Percentiles rank a stretch among this genome's conserved stretches.
These are phyloP conservation scores for Pyronema omphalodes DNA, from an alignment of 495 filamentous ascomycete genomes.

Conservation along the genomic window DNA sequence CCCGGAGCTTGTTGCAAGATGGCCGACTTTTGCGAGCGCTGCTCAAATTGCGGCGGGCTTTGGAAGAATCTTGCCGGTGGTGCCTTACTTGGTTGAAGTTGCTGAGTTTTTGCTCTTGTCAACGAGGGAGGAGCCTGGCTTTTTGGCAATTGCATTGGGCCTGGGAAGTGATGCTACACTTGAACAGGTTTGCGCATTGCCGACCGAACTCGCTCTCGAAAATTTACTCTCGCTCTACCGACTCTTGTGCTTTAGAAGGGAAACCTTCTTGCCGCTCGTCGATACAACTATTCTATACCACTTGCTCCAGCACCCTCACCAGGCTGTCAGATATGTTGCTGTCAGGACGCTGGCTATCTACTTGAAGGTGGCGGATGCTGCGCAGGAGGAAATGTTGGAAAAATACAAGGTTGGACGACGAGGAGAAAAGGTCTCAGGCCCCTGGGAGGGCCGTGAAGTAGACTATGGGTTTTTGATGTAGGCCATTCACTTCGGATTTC, in stretches of 20 bases:
- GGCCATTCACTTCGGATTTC: not conserved
- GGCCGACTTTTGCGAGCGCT: slow-evolving; percentile 10
- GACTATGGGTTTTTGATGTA: slow-evolving; percentile 62
- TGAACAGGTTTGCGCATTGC: not conserved
- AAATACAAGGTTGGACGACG: slow-evolving; percentile 33
- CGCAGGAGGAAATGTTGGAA: slow-evolving; percentile 48
- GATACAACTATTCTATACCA: slow-evolving; percentile 9
- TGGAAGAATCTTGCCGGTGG: slow-evolving; percentile 16
- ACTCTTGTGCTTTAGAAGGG: slow-evolving; percentile 15
- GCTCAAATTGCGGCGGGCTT: slow-evolving; percentile 15
- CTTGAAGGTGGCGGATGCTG: slow-evolving; percentile 61
- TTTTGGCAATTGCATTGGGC: not conserved
- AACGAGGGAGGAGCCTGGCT: not conserved
- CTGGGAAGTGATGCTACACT: not conserved
- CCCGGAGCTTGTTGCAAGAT: slow-evolving; percentile 18
- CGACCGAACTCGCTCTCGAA: slow-evolving; percentile 1
- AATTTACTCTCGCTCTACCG: slow-evolving; percentile 16
- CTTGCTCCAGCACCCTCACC: slow-evolving; percentile 21
- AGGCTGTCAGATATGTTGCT: slow-evolving; percentile 56
- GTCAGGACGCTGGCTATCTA: slow-evolving; percentile 61
- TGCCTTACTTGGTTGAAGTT: slow-evolving; percentile 15
- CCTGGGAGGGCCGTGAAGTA: slow-evolving; percentile 56
- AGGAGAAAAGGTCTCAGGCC: slow-evolving; percentile 41
- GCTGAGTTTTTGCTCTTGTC: slow-evolving; percentile 13
- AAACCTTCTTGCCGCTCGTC: slow-evolving; percentile 13